Evolutionary conservation across 192 early-diverging fungal genomes (phyloP), one percentile per base, ranked within the genome.

Genomic region (Coemansia sp.): DNA sequence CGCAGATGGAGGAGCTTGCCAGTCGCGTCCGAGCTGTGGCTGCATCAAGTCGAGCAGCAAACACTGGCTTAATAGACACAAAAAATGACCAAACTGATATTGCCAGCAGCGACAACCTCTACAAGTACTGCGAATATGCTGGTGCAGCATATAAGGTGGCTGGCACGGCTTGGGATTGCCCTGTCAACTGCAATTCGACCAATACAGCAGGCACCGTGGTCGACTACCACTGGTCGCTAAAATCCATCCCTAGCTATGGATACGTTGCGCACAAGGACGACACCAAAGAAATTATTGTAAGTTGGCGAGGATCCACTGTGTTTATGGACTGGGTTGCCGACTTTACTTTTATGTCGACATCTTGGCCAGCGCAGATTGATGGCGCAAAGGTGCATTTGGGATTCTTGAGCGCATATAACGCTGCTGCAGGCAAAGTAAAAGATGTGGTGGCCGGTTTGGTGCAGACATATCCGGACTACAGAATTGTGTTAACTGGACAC

Each of bases 131-230:
- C 32, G 60, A 54, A n/a, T 75, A 75, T 33, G 43, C 71, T n/a
- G 71, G 71, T 5, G 71, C 71, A 5, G 71, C 71, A 9, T 75
- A 75, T 33, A 68, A 52, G 5, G 74, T 77, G 19, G 40, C 56
- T 0, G 34, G 70, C 21, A 33, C 55, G 18, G 23, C 21, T n/a
- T 77, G 68, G 74, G 49, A 61, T 41, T 77, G 74, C 22, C 25
- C 9, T 1, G 60, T 55, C 30, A 59, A 58, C 13, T 77, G 74
- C 36, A 35, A 66, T 46, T 59, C 54, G 14, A 51, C 74, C 1
- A 68, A 59, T 14, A 70, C 68, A n/a, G 36, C 70, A 36, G 63
- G 36, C 18, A 77, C 74, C 0, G 30, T 67, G 21, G 40, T 77
- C 23, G 67, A 77, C 17, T 56, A 69, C 51, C 51, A 58, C 33